phyloP scores from a whole-genome alignment of 2,329 filamentous ascomycete species.

The Talaromyces sp. region DNA sequence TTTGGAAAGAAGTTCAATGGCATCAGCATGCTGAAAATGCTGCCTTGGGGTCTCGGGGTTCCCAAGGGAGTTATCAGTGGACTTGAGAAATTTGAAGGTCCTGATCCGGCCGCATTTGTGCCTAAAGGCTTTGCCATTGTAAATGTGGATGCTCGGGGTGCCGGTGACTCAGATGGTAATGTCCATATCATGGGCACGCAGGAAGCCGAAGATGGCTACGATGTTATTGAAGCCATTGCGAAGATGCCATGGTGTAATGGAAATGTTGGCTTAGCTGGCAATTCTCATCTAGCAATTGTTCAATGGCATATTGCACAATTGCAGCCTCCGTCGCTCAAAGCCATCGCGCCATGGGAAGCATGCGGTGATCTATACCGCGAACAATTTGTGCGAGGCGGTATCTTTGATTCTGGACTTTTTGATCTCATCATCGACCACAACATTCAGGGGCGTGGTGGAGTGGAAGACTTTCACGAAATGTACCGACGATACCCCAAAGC shows the following conservation, averaged over 20 bases:
- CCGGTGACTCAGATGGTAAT: constrained; percentile 30
- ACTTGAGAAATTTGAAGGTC: not conserved
- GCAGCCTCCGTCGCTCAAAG: constrained; percentile 35
- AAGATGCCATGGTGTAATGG: not conserved
- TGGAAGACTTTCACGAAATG: not conserved
- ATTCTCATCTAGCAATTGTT: not conserved
- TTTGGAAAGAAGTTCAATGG: not conserved
- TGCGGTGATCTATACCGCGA: constrained; percentile 9
- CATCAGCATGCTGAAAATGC: not conserved
- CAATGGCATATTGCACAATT: constrained; percentile 43
- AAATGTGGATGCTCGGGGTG: constrained; percentile 29
- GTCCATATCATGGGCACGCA: constrained; percentile 38
- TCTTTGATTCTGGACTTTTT: not conserved
- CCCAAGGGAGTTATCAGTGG: not conserved
- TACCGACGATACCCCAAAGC: not conserved
- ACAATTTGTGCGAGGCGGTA: not conserved
- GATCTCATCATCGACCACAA: not conserved
- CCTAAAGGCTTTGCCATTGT: constrained; percentile 29
- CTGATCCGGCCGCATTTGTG: constrained; percentile 23
- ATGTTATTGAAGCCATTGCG: not conserved
- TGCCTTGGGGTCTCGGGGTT: not conserved
- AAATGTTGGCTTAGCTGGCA: not conserved
- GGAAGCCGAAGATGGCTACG: constrained; percentile 33
- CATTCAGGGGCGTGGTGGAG: not conserved
- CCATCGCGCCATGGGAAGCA: constrained; percentile 46